Base-by-base conservation (phyloP, 306 rosid genomes). In the Prosopis cineraria region DNA sequence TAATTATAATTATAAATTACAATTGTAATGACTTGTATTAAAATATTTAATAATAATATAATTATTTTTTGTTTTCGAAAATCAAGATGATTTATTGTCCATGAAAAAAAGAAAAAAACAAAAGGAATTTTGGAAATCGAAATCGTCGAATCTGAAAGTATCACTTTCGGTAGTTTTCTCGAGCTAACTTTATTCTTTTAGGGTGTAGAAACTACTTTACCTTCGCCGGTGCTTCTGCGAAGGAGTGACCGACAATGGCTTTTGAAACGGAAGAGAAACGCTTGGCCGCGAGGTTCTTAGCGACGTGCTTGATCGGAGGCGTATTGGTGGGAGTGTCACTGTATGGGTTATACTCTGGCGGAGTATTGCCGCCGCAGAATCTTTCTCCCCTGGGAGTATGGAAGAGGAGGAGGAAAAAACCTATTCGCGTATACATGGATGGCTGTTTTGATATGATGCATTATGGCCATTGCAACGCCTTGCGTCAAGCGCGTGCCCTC, bases 391-490 rank as follows among this genome's bases (percentile, higher is more conserved):
- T 84, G 13, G 76, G 75, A 19, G 37, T 76, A 56, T 81, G 77
- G 74, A 79, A 55, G 79, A 81, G 80, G 84, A 59, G 78, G 11
- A 90, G 81, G 53, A 92, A 85, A 83, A 95, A 79, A 83, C 93
- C 88, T 19, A 83, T 92, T 45, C 87, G 99, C 24, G 99, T 95
- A 12, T 95, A 95, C 75, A 91, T 95, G 99, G 99, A 95, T 77
- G 98, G 99, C 1, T 95, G 99, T 75, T 95, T 95, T 71, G 99
- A 95, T 79, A 96, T 95, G 84, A 95, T 95, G 98, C 98, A 95
- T 86, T 95, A 91, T 33, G 98, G 98, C 41, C 98, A 95, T 75
- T 96, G 98, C 80, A 95, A 95, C 83, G 98, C 98, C 47, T 78
- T 95, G 81, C 90, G 98, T 82, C 98, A 95, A 78, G 98, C 98